These are phyloP conservation scores for Entophlyctis luteolus DNA, from an alignment of 192 early-diverging fungal genomes.

Conservation along the genomic window DNA sequence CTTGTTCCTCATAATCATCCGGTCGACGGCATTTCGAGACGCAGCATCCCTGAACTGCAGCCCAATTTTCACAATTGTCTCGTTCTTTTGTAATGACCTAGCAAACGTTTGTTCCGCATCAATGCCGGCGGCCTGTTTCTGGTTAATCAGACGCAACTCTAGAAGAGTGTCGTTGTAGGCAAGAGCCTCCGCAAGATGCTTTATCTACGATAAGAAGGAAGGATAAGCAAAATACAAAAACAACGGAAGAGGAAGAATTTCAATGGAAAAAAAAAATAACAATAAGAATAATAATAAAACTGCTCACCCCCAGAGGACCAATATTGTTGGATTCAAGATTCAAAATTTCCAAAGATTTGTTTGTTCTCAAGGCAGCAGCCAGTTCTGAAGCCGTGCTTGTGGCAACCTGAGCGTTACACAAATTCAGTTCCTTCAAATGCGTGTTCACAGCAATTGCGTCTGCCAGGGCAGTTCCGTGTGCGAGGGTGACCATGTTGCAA, in stretches of 20 bases:
- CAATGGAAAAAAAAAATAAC: background rate
- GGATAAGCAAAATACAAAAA: background rate
- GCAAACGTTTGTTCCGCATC: slow-evolving; percentile 52
- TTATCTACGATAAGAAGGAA: slow-evolving; percentile 30
- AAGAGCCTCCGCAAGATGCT: slow-evolving; percentile 42
- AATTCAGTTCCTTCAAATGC: slow-evolving; percentile 36
- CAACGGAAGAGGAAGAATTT: too few species aligned
- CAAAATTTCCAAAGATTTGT: slow-evolving; percentile 35
- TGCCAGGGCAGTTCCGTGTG: slow-evolving; percentile 38
- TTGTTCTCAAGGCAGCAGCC: slow-evolving; percentile 34
- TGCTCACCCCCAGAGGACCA: slow-evolving; percentile 40
- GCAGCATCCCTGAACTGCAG: slow-evolving; percentile 43
- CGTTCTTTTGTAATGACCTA: slow-evolving; percentile 43
- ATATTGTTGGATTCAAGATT: slow-evolving; percentile 45
- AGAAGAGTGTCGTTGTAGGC: slow-evolving; percentile 32
- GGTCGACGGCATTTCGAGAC: slow-evolving; percentile 40
- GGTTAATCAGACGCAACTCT: slow-evolving; percentile 42
- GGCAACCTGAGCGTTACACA: slow-evolving; percentile 28
- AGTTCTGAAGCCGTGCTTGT: slow-evolving; percentile 36
- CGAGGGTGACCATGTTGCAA: slow-evolving; percentile 35
- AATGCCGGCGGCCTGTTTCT: slow-evolving; percentile 41
- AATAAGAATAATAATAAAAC: background rate
- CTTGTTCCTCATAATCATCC: slow-evolving; percentile 48
- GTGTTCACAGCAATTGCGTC: slow-evolving; percentile 37
- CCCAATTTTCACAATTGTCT: slow-evolving; percentile 34